A percentile compares a stretch with the other conserved stretches of the same genome.
These are phyloP conservation scores for Stentor roeselii DNA, from an alignment of 73 alveolate genomes.

Conservation along the genomic window DNA sequence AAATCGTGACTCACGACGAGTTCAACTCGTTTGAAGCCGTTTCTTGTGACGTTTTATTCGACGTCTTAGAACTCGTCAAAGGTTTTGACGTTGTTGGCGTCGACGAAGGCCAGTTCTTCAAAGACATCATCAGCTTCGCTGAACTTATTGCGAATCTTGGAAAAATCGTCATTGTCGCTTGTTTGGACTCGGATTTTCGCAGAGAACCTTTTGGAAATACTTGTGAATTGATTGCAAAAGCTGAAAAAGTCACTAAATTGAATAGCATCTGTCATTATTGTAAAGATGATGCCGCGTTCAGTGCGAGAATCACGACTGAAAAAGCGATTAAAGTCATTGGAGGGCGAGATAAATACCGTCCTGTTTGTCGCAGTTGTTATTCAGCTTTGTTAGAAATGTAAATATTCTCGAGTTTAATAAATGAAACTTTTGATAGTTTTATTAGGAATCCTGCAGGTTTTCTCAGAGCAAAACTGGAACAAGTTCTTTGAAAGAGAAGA, in stretches of 20 bases:
- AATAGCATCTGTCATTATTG: neutral
- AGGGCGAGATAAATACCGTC: neutral
- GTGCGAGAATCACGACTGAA: neutral
- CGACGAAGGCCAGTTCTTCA: neutral
- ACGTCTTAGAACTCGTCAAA: neutral
- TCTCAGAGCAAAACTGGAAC: no score
- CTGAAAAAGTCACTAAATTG: neutral
- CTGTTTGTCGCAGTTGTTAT: neutral
- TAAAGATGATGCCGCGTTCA: neutral
- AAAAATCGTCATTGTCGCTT: neutral
- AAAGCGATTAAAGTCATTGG: neutral
- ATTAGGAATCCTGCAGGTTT: no score
- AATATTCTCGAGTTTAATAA: no score
- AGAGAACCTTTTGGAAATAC: neutral
- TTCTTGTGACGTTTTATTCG: neutral
- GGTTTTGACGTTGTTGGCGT: neutral
- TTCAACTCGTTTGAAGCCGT: neutral
- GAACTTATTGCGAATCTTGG: neutral
- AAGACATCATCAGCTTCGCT: neutral
- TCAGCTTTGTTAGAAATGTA: no score
- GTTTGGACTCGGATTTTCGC: neutral
- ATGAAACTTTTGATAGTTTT: no score
- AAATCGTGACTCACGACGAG: conserved; percentile 48
- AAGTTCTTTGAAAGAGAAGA: neutral
- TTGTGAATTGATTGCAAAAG: neutral